Percentiles rank a stretch among this genome's conserved stretches.
Evolutionary conservation across 768 basidiomycete genomes (phyloP).

Genomic region (Collybia sp.): DNA sequence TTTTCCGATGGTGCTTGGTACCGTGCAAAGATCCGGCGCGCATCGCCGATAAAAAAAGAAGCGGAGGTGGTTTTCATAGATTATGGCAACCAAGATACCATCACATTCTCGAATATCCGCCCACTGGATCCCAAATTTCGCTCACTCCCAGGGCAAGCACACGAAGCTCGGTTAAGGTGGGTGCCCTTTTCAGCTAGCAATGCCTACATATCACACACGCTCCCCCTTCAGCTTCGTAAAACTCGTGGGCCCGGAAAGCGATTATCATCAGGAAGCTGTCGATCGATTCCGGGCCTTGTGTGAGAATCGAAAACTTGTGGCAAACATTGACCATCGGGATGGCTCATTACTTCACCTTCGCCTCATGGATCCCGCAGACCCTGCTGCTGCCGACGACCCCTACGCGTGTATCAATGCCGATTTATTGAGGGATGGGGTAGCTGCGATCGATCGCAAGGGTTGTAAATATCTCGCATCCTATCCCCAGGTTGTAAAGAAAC

Average conservation of each 20-base stretch:
- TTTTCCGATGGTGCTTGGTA: slow-evolving; percentile 97
- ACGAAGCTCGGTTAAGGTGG: slow-evolving; percentile 88
- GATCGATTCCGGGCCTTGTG: slow-evolving; percentile 82
- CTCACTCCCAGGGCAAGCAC: slow-evolving; percentile 86
- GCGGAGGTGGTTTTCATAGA: slow-evolving; percentile 94
- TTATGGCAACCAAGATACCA: slow-evolving; percentile 90
- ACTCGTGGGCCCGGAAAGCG: slow-evolving; percentile 73
- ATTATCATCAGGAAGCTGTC: slow-evolving; percentile 82
- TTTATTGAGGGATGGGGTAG: slow-evolving; percentile 84
- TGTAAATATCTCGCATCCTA: slow-evolving; percentile 72
- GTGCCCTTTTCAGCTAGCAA: slow-evolving; percentile 6
- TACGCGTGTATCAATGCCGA: slow-evolving; percentile 84
- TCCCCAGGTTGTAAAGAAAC: slow-evolving; percentile 58
- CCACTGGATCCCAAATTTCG: slow-evolving; percentile 91
- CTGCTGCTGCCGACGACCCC: slow-evolving; percentile 61
- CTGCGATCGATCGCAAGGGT: slow-evolving; percentile 70
- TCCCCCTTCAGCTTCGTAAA: slow-evolving; percentile 69
- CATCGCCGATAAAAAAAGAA: slow-evolving; percentile 88
- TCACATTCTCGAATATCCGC: slow-evolving; percentile 79
- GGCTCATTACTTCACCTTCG: slow-evolving; percentile 78
- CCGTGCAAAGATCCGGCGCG: slow-evolving; percentile 83
- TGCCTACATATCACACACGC: background rate
- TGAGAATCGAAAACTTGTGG: slow-evolving; percentile 93
- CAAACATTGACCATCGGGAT: slow-evolving; percentile 90
- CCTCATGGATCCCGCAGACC: slow-evolving; percentile 85